These are phyloP conservation scores for Candida cerambycidarum DNA, from an alignment of 805 yeast genomes.

Conservation along the genomic window DNA sequence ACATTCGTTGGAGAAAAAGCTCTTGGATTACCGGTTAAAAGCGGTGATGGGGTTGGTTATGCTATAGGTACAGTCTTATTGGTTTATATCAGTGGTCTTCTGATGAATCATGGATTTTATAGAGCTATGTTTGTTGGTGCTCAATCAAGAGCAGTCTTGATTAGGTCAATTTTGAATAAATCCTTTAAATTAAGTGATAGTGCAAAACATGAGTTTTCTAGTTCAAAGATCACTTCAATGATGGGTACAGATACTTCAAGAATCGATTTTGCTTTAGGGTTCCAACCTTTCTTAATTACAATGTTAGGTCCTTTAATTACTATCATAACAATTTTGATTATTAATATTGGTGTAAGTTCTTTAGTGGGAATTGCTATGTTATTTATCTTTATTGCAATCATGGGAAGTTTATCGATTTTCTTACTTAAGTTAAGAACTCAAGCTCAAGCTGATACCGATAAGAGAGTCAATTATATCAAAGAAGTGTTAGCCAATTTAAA, in stretches of 20 bases:
- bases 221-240: constrained; percentile 71
- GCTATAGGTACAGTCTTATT: constrained; percentile 37
- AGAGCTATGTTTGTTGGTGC: constrained; percentile 65
- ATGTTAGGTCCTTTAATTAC: constrained; percentile 66
- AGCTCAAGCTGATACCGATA: constrained; percentile 70
- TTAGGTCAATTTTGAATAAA: constrained; percentile 69
- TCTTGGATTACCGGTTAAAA: constrained; percentile 21
- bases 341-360: constrained; percentile 71
- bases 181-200: constrained; percentile 59
- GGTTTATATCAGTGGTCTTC: constrained; percentile 29
- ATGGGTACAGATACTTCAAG: constrained; percentile 82
- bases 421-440: constrained; percentile 55
- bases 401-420: constrained; percentile 48
- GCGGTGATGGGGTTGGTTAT: constrained; percentile 42
- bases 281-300: constrained; percentile 61
- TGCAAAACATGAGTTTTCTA: constrained; percentile 60
- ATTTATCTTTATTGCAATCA: constrained; percentile 47
- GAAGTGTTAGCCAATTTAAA: constrained; percentile 79
- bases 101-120: constrained; percentile 64
- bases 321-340: constrained; percentile 60
- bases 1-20: constrained; percentile 31
- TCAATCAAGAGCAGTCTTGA: constrained; percentile 65
- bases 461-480: constrained; percentile 70
- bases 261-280: constrained; percentile 72
- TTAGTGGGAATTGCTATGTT: constrained; percentile 66